Conservation (phyloP, 495 filamentous ascomycete species). For the Parathielavia appendiculata region DNA sequence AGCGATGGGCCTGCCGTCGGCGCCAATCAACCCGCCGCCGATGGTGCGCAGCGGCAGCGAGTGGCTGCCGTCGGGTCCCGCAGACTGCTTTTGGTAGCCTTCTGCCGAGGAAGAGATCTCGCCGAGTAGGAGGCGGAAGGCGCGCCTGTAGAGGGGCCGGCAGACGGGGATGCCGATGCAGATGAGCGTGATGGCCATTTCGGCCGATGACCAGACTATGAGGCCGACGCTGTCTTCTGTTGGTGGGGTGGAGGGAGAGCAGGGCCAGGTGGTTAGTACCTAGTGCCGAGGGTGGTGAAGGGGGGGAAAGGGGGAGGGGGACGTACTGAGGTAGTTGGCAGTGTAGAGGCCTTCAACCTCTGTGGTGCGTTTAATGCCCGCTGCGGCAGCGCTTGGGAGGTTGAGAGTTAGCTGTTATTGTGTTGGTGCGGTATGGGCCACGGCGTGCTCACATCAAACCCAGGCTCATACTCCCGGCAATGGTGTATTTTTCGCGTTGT, state of each 20-base stretch:
- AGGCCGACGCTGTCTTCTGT: slow-evolving; percentile 27
- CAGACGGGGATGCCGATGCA: slow-evolving; percentile 21
- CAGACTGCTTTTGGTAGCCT: slow-evolving; percentile 13
- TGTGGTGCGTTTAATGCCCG: slow-evolving; percentile 23
- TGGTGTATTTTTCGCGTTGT: slow-evolving; percentile 42
- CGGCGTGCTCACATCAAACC: slow-evolving; percentile 42
- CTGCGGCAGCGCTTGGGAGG: slow-evolving; percentile 20
- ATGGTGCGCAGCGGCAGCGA: slow-evolving; percentile 13
- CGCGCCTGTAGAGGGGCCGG: slow-evolving; percentile 15
- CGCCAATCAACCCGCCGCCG: slow-evolving; percentile 10
- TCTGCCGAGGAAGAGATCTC: neutral
- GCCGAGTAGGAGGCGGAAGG: slow-evolving; percentile 15
- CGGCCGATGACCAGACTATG: slow-evolving; percentile 24
- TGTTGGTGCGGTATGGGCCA: neutral
- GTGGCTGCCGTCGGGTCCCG: slow-evolving; percentile 3
- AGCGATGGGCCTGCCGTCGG: slow-evolving; percentile 8
- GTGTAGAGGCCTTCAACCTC: slow-evolving; percentile 24
- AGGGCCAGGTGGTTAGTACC: too few species aligned
- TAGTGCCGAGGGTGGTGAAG: neutral
- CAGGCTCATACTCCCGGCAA: slow-evolving; percentile 46
- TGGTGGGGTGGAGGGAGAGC: neutral
- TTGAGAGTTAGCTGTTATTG: too few species aligned
- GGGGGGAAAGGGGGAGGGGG: neutral
- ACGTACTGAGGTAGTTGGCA: slow-evolving; percentile 18
- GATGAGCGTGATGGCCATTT: slow-evolving; percentile 26